phyloP scores from a whole-genome alignment of 1,139 yeast species.

The Yamadazyma pseudoaaseri region DNA sequence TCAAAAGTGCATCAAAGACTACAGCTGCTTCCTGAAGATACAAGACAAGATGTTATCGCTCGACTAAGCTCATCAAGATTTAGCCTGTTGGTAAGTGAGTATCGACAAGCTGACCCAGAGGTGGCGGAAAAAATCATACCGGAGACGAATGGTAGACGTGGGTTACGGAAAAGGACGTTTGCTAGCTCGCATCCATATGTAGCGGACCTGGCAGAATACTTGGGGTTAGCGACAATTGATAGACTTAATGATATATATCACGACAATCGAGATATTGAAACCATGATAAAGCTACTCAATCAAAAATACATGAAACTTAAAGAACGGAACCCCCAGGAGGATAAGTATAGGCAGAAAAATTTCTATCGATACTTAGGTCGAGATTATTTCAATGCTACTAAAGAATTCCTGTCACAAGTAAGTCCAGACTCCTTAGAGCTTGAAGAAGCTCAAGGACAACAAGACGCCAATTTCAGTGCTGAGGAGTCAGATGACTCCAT shows the following conservation, averaged over 20 bases:
- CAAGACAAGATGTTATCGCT: no score
- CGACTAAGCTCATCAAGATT: no score
- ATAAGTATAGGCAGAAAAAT: constrained; percentile 36
- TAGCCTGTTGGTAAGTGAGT: no score
- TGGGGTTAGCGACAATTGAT: constrained; percentile 37
- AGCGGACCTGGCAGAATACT: constrained; percentile 48
- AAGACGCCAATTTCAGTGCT: neutral
- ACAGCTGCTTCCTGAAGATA: constrained; percentile 1
- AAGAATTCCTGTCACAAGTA: constrained; percentile 7
- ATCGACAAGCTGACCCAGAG: no score
- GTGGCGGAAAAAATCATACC: no score
- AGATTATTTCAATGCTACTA: constrained; percentile 9
- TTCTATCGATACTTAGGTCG: constrained; percentile 24
- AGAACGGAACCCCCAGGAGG: constrained; percentile 36
- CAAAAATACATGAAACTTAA: constrained; percentile 33
- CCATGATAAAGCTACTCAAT: constrained; percentile 36
- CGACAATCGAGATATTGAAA: constrained; percentile 31
- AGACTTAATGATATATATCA: constrained; percentile 40
- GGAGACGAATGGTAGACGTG: constrained; percentile 26
- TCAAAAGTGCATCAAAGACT: constrained; percentile 1
- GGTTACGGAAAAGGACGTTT: constrained; percentile 43
- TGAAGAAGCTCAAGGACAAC: neutral
- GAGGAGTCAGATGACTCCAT: constrained; percentile 8
- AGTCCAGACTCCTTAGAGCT: constrained; percentile 6
- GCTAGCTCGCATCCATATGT: constrained; percentile 49